Conservation (phyloP, 352 stramenopile genomes). For the Peronospora farinosa region DNA sequence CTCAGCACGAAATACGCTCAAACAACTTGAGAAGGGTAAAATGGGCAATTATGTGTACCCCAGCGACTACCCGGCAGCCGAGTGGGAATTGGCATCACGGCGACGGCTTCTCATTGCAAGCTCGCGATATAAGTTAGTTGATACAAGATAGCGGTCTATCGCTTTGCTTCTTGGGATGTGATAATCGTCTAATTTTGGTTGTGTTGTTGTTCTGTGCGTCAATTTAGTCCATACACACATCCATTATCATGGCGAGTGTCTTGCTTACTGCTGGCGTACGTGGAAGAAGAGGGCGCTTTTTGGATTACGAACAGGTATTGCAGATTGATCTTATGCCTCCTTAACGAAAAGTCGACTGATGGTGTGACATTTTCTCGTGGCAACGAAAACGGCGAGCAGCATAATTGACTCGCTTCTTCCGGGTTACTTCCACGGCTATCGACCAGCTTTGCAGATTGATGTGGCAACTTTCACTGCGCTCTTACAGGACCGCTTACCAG, state of each 20-base stretch:
- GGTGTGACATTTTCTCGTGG: not conserved
- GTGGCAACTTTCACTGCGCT: slow-evolving; percentile 47
- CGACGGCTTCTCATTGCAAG: slow-evolving; percentile 58
- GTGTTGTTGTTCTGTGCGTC: slow-evolving; percentile 1
- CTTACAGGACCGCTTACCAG: slow-evolving; percentile 45
- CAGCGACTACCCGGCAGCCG: slow-evolving; percentile 44
- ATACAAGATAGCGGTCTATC: not conserved
- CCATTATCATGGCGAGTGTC: slow-evolving; percentile 63
- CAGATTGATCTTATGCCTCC: not conserved
- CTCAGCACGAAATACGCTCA: slow-evolving; percentile 39
- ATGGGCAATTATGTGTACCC: slow-evolving; percentile 64
- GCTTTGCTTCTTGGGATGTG: not conserved
- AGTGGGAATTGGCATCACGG: slow-evolving; percentile 56
- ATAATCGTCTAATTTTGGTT: slow-evolving; percentile 3
- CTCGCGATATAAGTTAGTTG: slow-evolving; percentile 64
- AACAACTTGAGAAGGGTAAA: slow-evolving; percentile 52
- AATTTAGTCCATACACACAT: slow-evolving; percentile 57
- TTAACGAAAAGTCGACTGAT: not conserved
- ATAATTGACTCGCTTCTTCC: slow-evolving; percentile 62
- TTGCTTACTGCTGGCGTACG: slow-evolving; percentile 63
- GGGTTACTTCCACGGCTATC: slow-evolving; percentile 75
- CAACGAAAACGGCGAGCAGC: slow-evolving; percentile 15
- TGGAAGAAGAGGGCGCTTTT: slow-evolving; percentile 75
- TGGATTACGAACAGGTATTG: slow-evolving; percentile 77
- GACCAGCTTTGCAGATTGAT: slow-evolving; percentile 65